Conservation (phyloP, 768 basidiomycete species). For the Trametes coccinea region DNA sequence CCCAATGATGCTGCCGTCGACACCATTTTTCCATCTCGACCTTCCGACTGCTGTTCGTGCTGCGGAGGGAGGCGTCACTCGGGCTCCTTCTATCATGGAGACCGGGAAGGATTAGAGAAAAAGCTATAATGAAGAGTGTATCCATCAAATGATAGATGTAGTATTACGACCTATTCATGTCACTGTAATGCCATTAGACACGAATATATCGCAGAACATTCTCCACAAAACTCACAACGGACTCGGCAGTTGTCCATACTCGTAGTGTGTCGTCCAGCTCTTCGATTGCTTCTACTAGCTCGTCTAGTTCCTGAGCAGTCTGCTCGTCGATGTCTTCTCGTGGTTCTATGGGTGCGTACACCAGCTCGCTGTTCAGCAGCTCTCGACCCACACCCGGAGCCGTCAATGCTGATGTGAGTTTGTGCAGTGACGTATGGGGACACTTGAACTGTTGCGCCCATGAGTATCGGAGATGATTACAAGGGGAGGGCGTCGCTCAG, state of each 20-base stretch:
- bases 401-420: conserved; percentile 39
- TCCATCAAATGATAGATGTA: conserved; percentile 4
- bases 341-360: conserved; percentile 53
- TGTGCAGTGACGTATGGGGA: conserved; percentile 40
- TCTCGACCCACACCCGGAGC: conserved; percentile 35
- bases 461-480: neutral
- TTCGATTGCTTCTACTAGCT: conserved; percentile 54
- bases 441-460: conserved; percentile 43
- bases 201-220: neutral
- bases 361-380: conserved; percentile 50
- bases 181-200: neutral
- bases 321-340: conserved; percentile 41
- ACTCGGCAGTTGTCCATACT: conserved; percentile 57
- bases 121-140: neutral
- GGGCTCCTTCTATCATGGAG: conserved; percentile 4
- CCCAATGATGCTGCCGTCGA: conserved; percentile 47
- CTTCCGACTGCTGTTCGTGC: conserved; percentile 33
- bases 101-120: neutral
- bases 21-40: conserved; percentile 85
- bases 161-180: conserved; percentile 15
- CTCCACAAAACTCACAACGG: neutral
- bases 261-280: conserved; percentile 57
- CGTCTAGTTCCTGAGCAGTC: conserved; percentile 39
- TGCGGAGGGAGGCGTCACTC: conserved; percentile 27
- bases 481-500: too few relatives aligned